Evolutionary conservation across 2,329 filamentous ascomycete genomes (phyloP), one percentile per base, ranked within the genome.

Genomic region (Thyridium curvatum): DNA sequence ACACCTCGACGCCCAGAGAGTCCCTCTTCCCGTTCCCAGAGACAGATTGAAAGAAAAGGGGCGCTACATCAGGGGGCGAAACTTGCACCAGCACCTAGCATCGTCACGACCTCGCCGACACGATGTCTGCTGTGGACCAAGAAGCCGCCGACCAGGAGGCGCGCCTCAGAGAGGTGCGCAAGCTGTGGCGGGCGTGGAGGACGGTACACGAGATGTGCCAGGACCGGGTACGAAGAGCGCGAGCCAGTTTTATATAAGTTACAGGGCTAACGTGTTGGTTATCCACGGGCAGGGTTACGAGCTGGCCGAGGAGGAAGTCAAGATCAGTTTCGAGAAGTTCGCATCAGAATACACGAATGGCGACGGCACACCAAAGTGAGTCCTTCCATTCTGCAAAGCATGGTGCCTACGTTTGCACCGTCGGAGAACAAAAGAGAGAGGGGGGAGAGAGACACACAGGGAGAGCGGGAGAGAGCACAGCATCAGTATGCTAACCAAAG

Each of bases 191-290:
- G 63, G 88, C 90, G 53, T 94, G 87, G 79, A 81, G 82, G 64
- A 98, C 93, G 8, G 82, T 89, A 35, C 88, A 94, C 64, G 87
- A 98, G 73, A 94, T 98, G 91, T 84, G 93, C 52, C 73, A 77
- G 45, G 93, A 97, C 63, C 72, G 91, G 61, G 90, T 95, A 77
- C 54, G n/a, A n/a, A n/a, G n/a, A n/a, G n/a, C n/a, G 84, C 21
- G 10, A 26, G 21, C 21, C 21, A 26, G n/a, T n/a, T n/a, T n/a
- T n/a, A n/a, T n/a, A n/a, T n/a, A n/a, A n/a, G n/a, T n/a, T n/a
- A n/a, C n/a, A n/a, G n/a, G 18, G 30, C 35, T 21, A 13, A 14
- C 15, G 26, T 56, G n/a, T n/a, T n/a, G 35, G 52, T 51, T 43
- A 41, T 32, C 46, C 47, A 38, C 37, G 37, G 21, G 14, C 61